Base-by-base conservation (phyloP, 805 yeast species). In the Cephaloascus fragrans region DNA sequence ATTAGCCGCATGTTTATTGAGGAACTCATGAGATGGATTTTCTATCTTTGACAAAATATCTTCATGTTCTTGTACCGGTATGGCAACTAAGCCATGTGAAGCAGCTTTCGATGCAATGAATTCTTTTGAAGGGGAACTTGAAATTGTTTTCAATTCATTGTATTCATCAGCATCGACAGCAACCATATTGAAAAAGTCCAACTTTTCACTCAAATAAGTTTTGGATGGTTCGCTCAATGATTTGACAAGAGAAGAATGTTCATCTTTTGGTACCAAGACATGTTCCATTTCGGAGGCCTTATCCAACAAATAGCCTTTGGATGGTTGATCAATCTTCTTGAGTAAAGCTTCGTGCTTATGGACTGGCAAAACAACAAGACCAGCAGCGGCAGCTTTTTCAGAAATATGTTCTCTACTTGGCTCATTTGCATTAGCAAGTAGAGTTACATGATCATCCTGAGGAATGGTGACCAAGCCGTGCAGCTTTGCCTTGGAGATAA, bases 41-140 rank as follows among this genome's bases (percentile, higher is more conserved):
- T 51, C 47, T 9, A 44, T 46, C 12, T 35, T 35, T 1, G 44
- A 19, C 20, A 50, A 44, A 32, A 59, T 37, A 1, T 40, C 38
- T 4, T 38, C 26, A 14, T 41, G 38, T 9, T 51, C 54, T 3
- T 37, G 40, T 4, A 36, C 32, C 4, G 52, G 41, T 4, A 56
- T 32, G 4, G 56, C 44, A 16, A 48, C 48, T 16, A 53, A 43
- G 4, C 62, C 61, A 39, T 47, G 53, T 6, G 36, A 39, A 8
- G 39, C 26, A 3, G 69, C 59, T 33, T 44, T 46, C 26, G 53
- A 39, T 8, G 42, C 44, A 5, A 53, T 44, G 34, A 46, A 47
- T 5, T 48, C 51, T n/a, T 42, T 37, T 29, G 52, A 39, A 6
- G 69, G 66, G 14, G 40, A 38, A 9, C 50, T 40, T 32, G 56